Conservation (phyloP, 768 basidiomycete species). For the Hemileccinum rubropunctum region DNA sequence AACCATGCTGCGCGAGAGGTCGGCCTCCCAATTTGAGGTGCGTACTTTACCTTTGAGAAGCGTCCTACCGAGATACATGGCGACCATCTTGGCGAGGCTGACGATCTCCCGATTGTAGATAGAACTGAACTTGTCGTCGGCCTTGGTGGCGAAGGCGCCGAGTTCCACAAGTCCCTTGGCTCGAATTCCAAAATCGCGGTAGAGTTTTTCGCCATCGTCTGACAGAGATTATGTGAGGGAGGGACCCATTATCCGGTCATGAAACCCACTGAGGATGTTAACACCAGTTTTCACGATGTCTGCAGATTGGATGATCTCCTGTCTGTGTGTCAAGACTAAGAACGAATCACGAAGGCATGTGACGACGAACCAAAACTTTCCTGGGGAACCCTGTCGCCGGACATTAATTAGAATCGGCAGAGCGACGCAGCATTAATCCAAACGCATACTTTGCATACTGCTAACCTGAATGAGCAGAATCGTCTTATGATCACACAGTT, state of each 20-base stretch:
- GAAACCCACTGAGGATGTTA: constrained; percentile 44
- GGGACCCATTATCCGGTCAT: background rate
- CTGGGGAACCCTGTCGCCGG: constrained; percentile 39
- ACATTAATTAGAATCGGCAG: background rate
- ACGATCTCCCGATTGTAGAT: constrained; percentile 39
- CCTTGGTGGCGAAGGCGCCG: constrained; percentile 39
- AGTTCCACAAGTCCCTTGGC: constrained; percentile 45
- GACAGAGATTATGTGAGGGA: background rate
- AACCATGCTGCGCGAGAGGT: constrained; percentile 37
- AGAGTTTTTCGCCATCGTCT: constrained; percentile 52
- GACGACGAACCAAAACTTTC: constrained; percentile 36
- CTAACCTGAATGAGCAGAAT: constrained; percentile 50
- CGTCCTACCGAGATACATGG: constrained; percentile 36
- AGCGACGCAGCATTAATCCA: background rate
- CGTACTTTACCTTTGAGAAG: constrained; percentile 47
- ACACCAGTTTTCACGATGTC: constrained; percentile 44
- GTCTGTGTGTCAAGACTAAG: background rate
- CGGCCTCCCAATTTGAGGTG: constrained; percentile 44
- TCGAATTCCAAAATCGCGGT: constrained; percentile 44
- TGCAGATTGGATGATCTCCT: constrained; percentile 47
- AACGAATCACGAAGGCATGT: background rate
- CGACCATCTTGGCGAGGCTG: constrained; percentile 42
- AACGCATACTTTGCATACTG: constrained; percentile 41
- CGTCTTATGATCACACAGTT: constrained; percentile 41
- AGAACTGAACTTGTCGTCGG: constrained; percentile 35